These are phyloP conservation scores for Gossypium bickii DNA, from an alignment of 345 rosid genomes.

Conservation along the genomic window DNA sequence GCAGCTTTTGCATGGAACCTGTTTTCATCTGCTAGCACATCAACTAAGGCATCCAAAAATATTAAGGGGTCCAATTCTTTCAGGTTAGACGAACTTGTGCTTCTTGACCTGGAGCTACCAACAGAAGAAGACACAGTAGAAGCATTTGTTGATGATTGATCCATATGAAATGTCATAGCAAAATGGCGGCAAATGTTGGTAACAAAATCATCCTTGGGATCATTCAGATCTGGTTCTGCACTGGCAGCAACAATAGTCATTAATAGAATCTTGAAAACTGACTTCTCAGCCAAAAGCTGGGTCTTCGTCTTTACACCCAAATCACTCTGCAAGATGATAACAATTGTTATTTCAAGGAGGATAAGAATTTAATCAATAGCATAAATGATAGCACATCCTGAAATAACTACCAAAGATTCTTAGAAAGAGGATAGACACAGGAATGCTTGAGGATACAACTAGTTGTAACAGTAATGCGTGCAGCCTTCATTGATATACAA, in stretches of 20 bases:
- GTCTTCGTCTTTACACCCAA: conserved; percentile 99
- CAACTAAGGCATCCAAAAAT: conserved; percentile 91
- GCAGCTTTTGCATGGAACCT: conserved; percentile 93
- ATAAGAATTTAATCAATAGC: neutral
- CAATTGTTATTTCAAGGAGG: conserved; percentile 4
- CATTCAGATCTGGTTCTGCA: conserved; percentile 73
- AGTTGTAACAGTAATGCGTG: neutral
- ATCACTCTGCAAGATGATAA: conserved; percentile 61
- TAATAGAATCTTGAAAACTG: conserved; percentile 87
- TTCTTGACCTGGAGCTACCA: conserved; percentile 63
- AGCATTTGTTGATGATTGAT: conserved; percentile 50
- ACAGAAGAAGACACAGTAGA: conserved; percentile 41
- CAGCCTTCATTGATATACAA: conserved; percentile 5
- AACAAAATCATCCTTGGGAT: conserved; percentile 74
- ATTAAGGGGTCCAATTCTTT: conserved; percentile 90
- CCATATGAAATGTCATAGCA: conserved; percentile 82
- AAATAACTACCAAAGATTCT: neutral
- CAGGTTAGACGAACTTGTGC: conserved; percentile 51
- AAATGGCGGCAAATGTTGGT: conserved; percentile 84
- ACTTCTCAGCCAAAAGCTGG: conserved; percentile 96
- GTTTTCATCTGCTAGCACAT: conserved; percentile 88
- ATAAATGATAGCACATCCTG: neutral
- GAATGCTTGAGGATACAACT: neutral
- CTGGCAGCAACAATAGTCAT: conserved; percentile 84
- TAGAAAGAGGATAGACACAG: neutral